Evolutionary conservation across 106 monocot genomes (phyloP), one percentile per base, ranked within the genome.

Genomic region (Dendrobium catenatum): DNA sequence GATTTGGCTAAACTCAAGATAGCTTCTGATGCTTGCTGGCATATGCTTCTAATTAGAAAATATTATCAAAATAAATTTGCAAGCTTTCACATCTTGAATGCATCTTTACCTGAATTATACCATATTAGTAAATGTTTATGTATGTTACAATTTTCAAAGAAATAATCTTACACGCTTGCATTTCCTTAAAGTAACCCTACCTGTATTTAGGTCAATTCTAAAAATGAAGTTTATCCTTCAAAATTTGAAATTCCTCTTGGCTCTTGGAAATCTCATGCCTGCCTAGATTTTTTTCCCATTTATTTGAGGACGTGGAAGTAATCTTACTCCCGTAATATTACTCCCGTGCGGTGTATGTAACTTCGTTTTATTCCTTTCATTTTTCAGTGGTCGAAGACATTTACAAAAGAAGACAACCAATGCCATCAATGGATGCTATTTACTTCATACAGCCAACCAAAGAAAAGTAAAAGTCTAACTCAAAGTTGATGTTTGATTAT

Each of bases 371-470:
- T 49, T 42, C 77, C 44, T 42, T 82, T 78, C 64, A 22, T 79
- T 78, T 85, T 88, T 80, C 88, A 97, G 96, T 94, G 85, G 94
- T 97, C 44, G 96, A 97, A 85, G 92, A 97, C 77, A 81, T 97
- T 82, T 92, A 88, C 85, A 97, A 94, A 80, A 81, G 96, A 79
- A 89, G 96, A 83, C 96, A 97, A 73, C 96, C 96, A 20, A 86
- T 97, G 78, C 92, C 94, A 9, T 84, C 89, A n/a, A 92, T 97
- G 94, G 94, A 97, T 84, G 96, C 96, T 49, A 89, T 97, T 83
- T 97, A 97, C 76, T 97, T 97, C 82, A 94, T 97, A 26, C 96
- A 94, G 82, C 96, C 96, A 77, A 80, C 86, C 19, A 92, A 89
- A 85, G 96, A 97, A 74, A 97, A 97, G 96, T 97, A 91, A 84